Conservation (phyloP, 257 asterid species). For the Perilla frutescens region DNA sequence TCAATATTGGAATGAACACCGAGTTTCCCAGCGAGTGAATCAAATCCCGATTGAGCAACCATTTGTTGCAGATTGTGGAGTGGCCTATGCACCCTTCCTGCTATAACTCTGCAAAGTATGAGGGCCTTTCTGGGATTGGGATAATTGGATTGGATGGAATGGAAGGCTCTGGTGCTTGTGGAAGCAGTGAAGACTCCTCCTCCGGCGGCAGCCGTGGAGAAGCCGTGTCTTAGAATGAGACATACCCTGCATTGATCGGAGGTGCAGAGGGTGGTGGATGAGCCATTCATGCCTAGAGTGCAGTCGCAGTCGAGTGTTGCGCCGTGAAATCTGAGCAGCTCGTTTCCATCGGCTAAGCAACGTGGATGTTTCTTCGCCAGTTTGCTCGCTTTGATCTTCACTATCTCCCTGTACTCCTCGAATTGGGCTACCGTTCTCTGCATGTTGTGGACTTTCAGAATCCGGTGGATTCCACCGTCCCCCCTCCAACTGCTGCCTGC, state of each 20-base stretch:
- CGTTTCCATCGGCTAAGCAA: conserved; percentile 97
- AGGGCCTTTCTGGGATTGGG: conserved; percentile 53
- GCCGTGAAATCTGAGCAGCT: conserved; percentile 80
- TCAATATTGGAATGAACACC: conserved; percentile 77
- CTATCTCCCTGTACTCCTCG: conserved; percentile 83
- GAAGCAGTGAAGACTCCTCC: conserved; percentile 88
- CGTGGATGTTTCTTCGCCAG: conserved; percentile 84
- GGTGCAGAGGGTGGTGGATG: conserved; percentile 60
- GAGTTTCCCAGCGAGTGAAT: conserved; percentile 88
- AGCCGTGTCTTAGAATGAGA: conserved; percentile 68
- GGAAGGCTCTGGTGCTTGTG: conserved; percentile 80
- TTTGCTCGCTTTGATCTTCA: conserved; percentile 78
- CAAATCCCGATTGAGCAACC: conserved; percentile 79
- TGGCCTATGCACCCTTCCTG: conserved; percentile 93
- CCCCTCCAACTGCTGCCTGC: conserved; percentile 55
- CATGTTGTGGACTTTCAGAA: conserved; percentile 91
- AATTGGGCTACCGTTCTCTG: conserved; percentile 79
- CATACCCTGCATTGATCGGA: conserved; percentile 72
- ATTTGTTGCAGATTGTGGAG: conserved; percentile 73
- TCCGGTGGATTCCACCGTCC: conserved; percentile 67
- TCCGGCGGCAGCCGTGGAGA: conserved; percentile 59
- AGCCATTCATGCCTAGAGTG: conserved; percentile 58
- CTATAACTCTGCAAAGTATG: conserved; percentile 89
- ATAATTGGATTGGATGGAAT: conserved; percentile 38
- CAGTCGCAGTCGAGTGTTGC: conserved; percentile 70